Conservation (phyloP, 202 grass and related monocot genomes). For the Schoenoplectus tabernaemontani region DNA sequence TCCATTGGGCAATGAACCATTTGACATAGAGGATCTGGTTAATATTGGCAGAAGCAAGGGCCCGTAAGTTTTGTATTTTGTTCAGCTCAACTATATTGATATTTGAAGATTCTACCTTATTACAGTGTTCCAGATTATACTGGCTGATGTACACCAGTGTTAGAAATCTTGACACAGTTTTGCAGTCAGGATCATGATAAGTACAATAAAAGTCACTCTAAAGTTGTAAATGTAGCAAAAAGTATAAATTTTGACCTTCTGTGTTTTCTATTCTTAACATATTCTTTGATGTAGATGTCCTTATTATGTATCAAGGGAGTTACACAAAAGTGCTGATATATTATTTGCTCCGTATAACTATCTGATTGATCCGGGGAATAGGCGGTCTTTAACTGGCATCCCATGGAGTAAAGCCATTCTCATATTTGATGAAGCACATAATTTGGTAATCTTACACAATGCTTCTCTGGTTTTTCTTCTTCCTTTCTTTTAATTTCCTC, state of each 20-base stretch:
- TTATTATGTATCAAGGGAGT: conserved; percentile 91
- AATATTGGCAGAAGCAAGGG: conserved; percentile 66
- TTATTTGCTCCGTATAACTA: conserved; percentile 99
- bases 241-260: neutral
- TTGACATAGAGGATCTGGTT: conserved; percentile 97
- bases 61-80: conserved; percentile 55
- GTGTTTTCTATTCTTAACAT: neutral
- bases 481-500: conserved; percentile 1
- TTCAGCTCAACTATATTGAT: conserved; percentile 9
- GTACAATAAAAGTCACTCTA: neutral
- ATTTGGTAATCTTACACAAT: conserved; percentile 44
- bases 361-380: conserved; percentile 91
- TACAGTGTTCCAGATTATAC: neutral
- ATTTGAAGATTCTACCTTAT: neutral
- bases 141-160: neutral
- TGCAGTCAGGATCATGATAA: neutral
- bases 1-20: conserved; percentile 74
- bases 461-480: neutral
- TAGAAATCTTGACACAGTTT: conserved; percentile 3
- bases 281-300: conserved; percentile 55
- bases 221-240: neutral
- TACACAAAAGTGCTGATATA: conserved; percentile 82
- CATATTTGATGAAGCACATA: conserved; percentile 97
- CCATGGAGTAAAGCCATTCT: conserved; percentile 80
- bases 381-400: conserved; percentile 68